phyloP scores from a whole-genome alignment of 805 yeast genomes.

The Spathaspora sp. region DNA sequence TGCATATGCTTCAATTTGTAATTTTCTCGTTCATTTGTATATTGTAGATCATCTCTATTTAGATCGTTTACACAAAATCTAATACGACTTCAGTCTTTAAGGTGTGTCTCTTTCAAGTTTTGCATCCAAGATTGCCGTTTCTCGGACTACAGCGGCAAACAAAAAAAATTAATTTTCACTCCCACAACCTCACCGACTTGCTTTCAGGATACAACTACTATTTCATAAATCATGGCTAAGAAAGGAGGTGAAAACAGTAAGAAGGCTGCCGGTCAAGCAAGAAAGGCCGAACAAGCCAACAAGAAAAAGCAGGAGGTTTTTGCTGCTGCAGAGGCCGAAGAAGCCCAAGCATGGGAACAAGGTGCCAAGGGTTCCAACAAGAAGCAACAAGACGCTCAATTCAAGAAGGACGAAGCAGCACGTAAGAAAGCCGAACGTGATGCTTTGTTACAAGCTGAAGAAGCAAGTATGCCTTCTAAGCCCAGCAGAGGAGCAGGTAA shows the following conservation, averaged over 20 bases:
- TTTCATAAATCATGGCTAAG: slow-evolving; percentile 40
- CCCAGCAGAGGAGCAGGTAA: slow-evolving; percentile 65
- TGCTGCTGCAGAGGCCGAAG: slow-evolving; percentile 46
- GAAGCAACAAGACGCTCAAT: slow-evolving; percentile 66
- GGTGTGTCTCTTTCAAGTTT: not conserved
- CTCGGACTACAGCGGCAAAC: not conserved
- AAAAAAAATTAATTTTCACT: not conserved
- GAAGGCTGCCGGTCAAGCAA: slow-evolving; percentile 62
- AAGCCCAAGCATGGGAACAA: slow-evolving; percentile 63
- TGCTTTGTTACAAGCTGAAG: slow-evolving; percentile 59
- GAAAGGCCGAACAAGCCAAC: slow-evolving; percentile 61
- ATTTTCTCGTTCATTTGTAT: too few relatives aligned
- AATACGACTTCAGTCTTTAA: not conserved
- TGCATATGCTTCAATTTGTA: too few relatives aligned
- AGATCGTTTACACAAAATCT: not conserved
- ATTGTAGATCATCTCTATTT: not conserved
- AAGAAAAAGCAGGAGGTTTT: slow-evolving; percentile 53
- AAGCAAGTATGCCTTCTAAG: slow-evolving; percentile 58
- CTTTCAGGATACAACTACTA: not conserved
- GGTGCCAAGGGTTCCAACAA: slow-evolving; percentile 68
- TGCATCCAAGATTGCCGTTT: not conserved
- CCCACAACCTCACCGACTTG: not conserved
- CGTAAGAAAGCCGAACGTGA: slow-evolving; percentile 83
- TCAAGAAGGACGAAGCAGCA: slow-evolving; percentile 72
- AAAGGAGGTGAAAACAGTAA: slow-evolving; percentile 47